Evolutionary conservation across 2,329 filamentous ascomycete species (phyloP).

Genomic region (Decorospora gaudefroyi): DNA sequence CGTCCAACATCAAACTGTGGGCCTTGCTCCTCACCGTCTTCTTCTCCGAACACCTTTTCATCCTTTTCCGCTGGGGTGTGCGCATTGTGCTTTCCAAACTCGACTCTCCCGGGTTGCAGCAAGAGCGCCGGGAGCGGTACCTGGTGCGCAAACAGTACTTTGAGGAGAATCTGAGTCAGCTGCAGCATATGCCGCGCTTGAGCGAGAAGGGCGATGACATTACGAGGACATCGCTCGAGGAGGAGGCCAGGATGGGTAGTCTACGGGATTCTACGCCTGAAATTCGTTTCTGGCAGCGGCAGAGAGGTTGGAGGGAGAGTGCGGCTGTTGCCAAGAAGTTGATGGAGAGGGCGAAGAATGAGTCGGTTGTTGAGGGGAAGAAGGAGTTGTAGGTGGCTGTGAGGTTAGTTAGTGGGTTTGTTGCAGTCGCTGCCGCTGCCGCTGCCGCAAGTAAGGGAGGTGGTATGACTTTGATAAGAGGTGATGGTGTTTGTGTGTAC

Average conservation of each 20-base stretch:
- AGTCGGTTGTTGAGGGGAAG: slow-evolving; percentile 42
- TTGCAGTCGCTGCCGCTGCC: no score
- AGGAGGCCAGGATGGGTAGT: slow-evolving; percentile 52
- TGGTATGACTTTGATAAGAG: not conserved
- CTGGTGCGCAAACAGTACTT: slow-evolving; percentile 78
- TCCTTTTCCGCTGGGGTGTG: slow-evolving; percentile 74
- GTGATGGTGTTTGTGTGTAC: slow-evolving; percentile 9
- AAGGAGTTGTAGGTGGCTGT: slow-evolving; percentile 38
- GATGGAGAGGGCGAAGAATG: slow-evolving; percentile 51
- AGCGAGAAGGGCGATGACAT: slow-evolving; percentile 60
- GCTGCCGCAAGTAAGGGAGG: no score
- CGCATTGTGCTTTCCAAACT: slow-evolving; percentile 75
- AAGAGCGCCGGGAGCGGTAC: slow-evolving; percentile 81
- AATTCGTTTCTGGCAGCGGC: slow-evolving; percentile 59
- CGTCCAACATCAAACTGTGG: slow-evolving; percentile 75
- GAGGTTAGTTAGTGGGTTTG: no score
- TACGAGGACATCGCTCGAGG: slow-evolving; percentile 67
- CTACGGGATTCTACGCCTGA: slow-evolving; percentile 51
- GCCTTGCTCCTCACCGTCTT: slow-evolving; percentile 80
- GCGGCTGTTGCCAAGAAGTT: slow-evolving; percentile 56
- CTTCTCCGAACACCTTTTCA: slow-evolving; percentile 85
- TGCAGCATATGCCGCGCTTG: slow-evolving; percentile 51
- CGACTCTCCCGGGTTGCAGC: slow-evolving; percentile 83
- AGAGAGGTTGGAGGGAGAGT: slow-evolving; percentile 57
- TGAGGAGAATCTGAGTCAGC: slow-evolving; percentile 68